phyloP scores from a whole-genome alignment of 345 rosid species.

The Excoecaria cochinchinensis region DNA sequence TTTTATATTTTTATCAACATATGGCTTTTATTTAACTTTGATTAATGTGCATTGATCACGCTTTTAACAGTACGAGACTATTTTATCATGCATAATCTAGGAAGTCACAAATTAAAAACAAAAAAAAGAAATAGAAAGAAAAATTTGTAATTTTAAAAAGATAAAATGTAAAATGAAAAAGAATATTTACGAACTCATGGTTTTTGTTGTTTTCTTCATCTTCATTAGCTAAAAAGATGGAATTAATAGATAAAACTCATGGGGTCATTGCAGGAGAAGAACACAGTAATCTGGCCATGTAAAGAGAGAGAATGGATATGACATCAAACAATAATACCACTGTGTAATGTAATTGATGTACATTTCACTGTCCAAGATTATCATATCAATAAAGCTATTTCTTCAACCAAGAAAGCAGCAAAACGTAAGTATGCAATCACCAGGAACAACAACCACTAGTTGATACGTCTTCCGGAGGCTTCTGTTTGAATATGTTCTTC shows the following conservation, averaged over 20 bases:
- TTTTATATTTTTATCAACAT: no score
- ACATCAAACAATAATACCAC: background rate
- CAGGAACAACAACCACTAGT: constrained; percentile 56
- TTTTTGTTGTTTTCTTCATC: background rate
- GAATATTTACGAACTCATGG: no score
- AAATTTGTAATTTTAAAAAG: no score
- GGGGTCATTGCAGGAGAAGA: background rate
- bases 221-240: background rate
- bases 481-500: constrained; percentile 81
- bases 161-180: no score
- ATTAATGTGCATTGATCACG: no score
- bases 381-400: background rate
- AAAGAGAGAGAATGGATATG: background rate
- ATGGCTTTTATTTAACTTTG: no score
- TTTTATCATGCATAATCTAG: no score
- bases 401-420: background rate
- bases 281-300: background rate
- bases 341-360: background rate
- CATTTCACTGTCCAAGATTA: background rate
- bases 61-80: no score
- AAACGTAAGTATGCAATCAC: background rate
- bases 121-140: no score
- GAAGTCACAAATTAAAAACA: no score
- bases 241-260: background rate
- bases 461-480: constrained; percentile 51